phyloP scores from a whole-genome alignment of 495 filamentous ascomycete species.

The Hapsidospora chrysogenum region DNA sequence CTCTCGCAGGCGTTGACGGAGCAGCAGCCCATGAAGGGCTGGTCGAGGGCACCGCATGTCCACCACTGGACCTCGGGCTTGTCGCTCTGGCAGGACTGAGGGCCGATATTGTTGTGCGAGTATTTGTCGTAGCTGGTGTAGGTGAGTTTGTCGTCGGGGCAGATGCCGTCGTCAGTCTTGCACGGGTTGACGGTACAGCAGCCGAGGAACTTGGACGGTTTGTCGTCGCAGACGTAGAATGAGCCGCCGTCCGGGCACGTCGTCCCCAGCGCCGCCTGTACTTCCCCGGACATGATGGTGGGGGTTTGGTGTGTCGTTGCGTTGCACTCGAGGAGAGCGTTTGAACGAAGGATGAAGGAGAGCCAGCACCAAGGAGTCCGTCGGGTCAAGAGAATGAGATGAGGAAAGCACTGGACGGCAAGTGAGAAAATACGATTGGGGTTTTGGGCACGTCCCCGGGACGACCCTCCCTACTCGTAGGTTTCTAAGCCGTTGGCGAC shows the following conservation, averaged over 20 bases:
- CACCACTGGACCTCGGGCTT: conserved; percentile 10
- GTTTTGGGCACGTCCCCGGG: no score
- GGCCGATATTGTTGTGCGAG: conserved; percentile 6
- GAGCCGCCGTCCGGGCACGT: conserved; percentile 12
- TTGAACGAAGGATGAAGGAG: no score
- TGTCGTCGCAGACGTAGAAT: conserved; percentile 14
- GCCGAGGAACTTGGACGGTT: conserved; percentile 12
- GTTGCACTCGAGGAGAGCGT: no score
- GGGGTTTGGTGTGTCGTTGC: no score
- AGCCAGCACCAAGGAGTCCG: no score
- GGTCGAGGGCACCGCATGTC: conserved; percentile 10
- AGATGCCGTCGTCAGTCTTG: conserved; percentile 8
- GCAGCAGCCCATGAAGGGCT: conserved; percentile 20
- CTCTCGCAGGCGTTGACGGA: conserved; percentile 11
- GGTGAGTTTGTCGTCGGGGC: conserved; percentile 8
- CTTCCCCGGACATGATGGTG: no score
- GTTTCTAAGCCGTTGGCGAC: no score
- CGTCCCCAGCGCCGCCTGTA: conserved; percentile 7
- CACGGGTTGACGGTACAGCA: conserved; percentile 19
- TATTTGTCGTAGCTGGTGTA: conserved; percentile 9
- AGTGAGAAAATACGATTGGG: no score
- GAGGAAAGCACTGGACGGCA: no score
- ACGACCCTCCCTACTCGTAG: no score
- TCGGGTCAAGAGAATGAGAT: no score
- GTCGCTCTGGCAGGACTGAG: conserved; percentile 5